Percentiles rank a stretch among this genome's conserved stretches.
phyloP scores from a whole-genome alignment of 768 basidiomycete genomes.

The Agrocybe pediades region DNA sequence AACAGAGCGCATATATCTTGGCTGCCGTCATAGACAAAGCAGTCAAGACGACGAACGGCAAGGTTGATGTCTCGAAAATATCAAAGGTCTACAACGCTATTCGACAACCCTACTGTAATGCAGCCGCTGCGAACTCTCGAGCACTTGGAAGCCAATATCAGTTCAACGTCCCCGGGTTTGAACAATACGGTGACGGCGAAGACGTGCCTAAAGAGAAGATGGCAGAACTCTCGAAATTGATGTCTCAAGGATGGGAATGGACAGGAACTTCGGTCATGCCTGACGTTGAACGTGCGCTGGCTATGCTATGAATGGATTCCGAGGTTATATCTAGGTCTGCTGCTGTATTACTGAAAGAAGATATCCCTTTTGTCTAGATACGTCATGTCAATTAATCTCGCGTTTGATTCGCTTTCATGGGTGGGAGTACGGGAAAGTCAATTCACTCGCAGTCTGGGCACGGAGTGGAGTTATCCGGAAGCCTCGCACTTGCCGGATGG shows the following conservation, averaged over 20 bases:
- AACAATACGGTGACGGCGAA: slow-evolving; percentile 22
- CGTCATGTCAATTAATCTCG: too few species aligned
- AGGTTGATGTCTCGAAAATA: slow-evolving; percentile 33
- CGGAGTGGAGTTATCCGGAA: too few species aligned
- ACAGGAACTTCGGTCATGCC: slow-evolving; percentile 36
- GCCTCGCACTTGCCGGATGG: too few species aligned
- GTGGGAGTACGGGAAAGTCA: too few species aligned
- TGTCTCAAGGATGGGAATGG: slow-evolving; percentile 57
- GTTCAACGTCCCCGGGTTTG: slow-evolving; percentile 27
- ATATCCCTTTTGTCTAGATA: too few species aligned
- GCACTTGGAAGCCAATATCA: slow-evolving; percentile 38
- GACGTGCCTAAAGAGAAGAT: slow-evolving; percentile 26
- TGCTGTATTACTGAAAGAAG: too few species aligned
- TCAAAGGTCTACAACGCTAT: slow-evolving; percentile 41
- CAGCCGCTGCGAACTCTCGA: slow-evolving; percentile 34
- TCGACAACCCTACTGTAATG: slow-evolving; percentile 43
- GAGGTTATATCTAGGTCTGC: too few species aligned
- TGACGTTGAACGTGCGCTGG: slow-evolving; percentile 14
- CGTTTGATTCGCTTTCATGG: too few species aligned
- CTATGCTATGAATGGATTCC: slow-evolving; percentile 7
- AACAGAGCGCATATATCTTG: slow-evolving; percentile 48
- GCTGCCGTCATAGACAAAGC: slow-evolving; percentile 42
- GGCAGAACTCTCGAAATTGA: slow-evolving; percentile 31
- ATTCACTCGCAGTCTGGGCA: too few species aligned
- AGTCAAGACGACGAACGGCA: slow-evolving; percentile 28